Percentiles rank a stretch among this genome's conserved stretches.
Conservation (phyloP, 2,329 filamentous ascomycete genomes). For the Colletotrichum liriopes region DNA sequence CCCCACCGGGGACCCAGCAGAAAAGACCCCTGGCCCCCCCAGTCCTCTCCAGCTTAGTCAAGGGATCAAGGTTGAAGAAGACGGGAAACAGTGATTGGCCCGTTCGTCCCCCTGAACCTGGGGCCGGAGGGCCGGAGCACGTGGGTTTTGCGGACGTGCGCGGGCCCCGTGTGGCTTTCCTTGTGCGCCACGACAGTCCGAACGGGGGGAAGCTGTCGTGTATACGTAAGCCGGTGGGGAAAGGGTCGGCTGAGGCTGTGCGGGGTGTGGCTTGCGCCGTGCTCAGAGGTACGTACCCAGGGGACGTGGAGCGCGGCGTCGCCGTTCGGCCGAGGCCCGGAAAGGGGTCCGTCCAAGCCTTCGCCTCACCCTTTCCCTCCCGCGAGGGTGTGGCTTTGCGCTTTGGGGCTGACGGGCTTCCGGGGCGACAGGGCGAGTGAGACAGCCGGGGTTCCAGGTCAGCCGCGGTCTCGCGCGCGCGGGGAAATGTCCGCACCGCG, state of each 20-base stretch:
- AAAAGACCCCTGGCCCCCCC: too few relatives aligned
- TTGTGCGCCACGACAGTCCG: too few relatives aligned
- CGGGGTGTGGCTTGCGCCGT: neutral
- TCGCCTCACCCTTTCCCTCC: neutral
- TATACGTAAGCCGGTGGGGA: neutral
- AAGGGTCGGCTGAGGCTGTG: neutral
- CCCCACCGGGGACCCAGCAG: conserved; percentile 7
- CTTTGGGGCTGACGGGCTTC: neutral
- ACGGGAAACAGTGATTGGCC: conserved; percentile 8
- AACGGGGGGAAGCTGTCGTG: too few relatives aligned
- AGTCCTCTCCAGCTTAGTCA: neutral
- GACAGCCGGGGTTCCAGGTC: neutral
- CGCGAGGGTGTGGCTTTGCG: neutral
- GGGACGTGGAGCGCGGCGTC: neutral
- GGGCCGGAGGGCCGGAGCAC: neutral
- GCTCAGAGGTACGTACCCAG: too few relatives aligned
- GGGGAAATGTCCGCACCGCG: conserved; percentile 1
- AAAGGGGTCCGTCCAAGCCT: neutral
- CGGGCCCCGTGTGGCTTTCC: neutral
- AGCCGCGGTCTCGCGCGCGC: neutral
- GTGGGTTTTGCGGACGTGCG: neutral
- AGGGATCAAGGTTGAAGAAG: conserved; percentile 5
- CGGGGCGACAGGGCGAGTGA: too few relatives aligned
- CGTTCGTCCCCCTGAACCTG: neutral
- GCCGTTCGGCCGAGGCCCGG: conserved; percentile 8